phyloP scores from a whole-genome alignment of 1,284 basidiomycete genomes.

The Ceratobasidium sp. region DNA sequence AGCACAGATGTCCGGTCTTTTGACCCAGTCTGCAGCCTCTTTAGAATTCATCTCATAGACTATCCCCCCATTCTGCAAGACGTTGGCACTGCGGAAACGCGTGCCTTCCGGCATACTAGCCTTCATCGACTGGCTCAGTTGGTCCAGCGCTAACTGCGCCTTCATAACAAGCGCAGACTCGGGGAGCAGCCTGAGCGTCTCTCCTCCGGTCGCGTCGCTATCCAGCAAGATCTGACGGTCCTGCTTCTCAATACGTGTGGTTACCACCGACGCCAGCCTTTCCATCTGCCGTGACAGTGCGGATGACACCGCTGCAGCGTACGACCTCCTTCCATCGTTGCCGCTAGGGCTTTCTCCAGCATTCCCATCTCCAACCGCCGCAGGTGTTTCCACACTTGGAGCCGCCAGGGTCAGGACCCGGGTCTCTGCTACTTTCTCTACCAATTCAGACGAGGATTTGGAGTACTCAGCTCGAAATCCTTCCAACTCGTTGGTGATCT shows the following conservation, averaged over 20 bases:
- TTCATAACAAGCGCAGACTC: background rate
- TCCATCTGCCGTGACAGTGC: background rate
- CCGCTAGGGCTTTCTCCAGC: background rate
- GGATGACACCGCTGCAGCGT: background rate
- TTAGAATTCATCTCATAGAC: constrained; percentile 12
- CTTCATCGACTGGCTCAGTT: background rate
- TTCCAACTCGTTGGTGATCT: background rate
- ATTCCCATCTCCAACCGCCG: background rate
- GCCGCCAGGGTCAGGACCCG: background rate
- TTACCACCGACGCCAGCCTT: background rate
- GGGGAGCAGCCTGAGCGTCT: background rate
- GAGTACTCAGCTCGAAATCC: background rate
- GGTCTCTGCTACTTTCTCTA: background rate
- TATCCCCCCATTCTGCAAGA: background rate
- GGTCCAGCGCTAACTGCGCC: background rate
- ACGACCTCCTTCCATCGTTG: background rate
- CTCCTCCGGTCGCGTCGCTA: background rate
- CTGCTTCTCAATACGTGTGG: background rate
- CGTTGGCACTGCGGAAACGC: background rate
- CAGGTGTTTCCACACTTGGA: background rate
- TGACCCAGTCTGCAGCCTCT: constrained; percentile 9
- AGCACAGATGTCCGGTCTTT: constrained; percentile 5
- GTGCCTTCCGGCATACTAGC: background rate
- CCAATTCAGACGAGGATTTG: background rate
- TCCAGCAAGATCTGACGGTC: constrained; percentile 1